These are phyloP conservation scores for Blastocladiella britannica DNA, from an alignment of 192 early-diverging fungal species.

Conservation along the genomic window DNA sequence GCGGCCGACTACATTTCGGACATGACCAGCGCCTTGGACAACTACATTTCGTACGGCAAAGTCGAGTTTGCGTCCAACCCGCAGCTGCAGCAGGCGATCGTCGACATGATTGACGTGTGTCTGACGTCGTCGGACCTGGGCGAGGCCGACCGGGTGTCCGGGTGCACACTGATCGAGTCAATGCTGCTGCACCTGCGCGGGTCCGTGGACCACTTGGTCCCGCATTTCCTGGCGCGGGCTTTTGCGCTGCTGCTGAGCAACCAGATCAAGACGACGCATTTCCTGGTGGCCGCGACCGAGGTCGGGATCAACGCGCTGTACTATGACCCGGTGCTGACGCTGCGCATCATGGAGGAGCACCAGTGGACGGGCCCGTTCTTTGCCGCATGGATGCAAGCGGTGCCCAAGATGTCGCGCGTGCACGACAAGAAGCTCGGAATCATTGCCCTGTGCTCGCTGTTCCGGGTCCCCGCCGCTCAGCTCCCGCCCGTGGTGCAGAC, in stretches of 20 bases:
- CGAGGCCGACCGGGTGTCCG: constrained; percentile 60
- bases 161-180: constrained; percentile 66
- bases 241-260: constrained; percentile 37
- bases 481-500: constrained; percentile 48
- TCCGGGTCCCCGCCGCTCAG: constrained; percentile 45
- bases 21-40: constrained; percentile 76
- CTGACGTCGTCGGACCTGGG: constrained; percentile 54
- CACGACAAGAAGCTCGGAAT: constrained; percentile 90
- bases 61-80: constrained; percentile 45
- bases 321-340: constrained; percentile 62
- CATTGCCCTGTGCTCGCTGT: constrained; percentile 47
- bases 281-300: constrained; percentile 59
- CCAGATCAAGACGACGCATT: constrained; percentile 38
- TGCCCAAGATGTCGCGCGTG: constrained; percentile 58
- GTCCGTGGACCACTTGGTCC: constrained; percentile 47
- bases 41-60: constrained; percentile 73
- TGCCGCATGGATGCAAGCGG: constrained; percentile 47
- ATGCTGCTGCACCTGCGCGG: constrained; percentile 68
- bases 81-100: constrained; percentile 47
- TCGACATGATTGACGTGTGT: constrained; percentile 68
- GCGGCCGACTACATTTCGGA: constrained; percentile 75
- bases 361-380: constrained; percentile 58
- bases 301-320: constrained; percentile 64
- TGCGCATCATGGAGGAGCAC: constrained; percentile 57
- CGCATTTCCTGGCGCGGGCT: constrained; percentile 45